These are phyloP conservation scores for Tilletia setariae DNA, from an alignment of 1,284 basidiomycete genomes.

Conservation along the genomic window DNA sequence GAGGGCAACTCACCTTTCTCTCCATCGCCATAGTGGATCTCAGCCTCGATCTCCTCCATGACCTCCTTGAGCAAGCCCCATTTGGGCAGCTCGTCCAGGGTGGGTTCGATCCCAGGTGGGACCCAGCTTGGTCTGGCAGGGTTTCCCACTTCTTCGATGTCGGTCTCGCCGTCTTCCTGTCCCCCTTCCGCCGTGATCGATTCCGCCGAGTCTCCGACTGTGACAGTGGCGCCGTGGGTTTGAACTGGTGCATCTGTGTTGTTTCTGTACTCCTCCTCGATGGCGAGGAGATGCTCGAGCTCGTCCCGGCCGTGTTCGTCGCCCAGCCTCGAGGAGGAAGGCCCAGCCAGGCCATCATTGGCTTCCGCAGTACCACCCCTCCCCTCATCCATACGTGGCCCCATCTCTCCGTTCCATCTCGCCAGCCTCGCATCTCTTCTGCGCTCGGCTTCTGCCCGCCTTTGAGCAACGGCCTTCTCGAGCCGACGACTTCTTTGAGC, in stretches of 20 bases:
- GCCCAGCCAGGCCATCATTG: neutral
- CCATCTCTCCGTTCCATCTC: no score
- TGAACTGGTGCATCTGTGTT: neutral
- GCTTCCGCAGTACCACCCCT: neutral
- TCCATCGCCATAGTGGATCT: conserved; percentile 60
- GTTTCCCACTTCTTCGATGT: conserved; percentile 29
- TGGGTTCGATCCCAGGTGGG: conserved; percentile 74
- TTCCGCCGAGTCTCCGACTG: neutral
- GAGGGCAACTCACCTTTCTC: neutral
- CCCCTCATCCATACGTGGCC: no score
- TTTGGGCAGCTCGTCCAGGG: conserved; percentile 91
- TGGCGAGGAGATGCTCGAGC: conserved; percentile 9
- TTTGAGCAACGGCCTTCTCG: no score
- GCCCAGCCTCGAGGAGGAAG: neutral
- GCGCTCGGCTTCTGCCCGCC: neutral
- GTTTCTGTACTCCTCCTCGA: conserved; percentile 11
- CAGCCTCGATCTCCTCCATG: conserved; percentile 85
- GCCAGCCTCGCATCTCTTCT: neutral
- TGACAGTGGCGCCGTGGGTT: neutral
- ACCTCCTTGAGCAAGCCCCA: conserved; percentile 83
- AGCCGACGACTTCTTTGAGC: conserved; percentile 13
- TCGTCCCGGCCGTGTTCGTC: neutral
- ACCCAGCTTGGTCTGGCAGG: conserved; percentile 60
- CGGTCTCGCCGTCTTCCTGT: conserved; percentile 39
- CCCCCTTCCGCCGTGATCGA: conserved; percentile 17